Conservation (phyloP, 176 grass and related monocot species). For the Oropetium thomaeum region DNA sequence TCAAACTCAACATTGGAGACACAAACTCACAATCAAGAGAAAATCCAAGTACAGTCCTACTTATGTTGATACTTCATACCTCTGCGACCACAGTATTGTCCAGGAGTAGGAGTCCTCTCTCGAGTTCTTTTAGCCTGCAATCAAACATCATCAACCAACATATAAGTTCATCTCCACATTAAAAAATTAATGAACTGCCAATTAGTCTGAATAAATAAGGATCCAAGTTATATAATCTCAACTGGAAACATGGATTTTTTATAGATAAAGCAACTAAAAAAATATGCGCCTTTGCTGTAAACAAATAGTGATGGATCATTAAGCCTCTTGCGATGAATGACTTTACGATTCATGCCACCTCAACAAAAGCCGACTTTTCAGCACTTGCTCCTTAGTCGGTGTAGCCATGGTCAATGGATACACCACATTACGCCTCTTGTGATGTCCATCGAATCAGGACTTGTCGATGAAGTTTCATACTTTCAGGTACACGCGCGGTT, state of each 20-base stretch:
- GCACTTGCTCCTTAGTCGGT: slow-evolving; percentile 20
- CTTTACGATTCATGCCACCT: slow-evolving; percentile 39
- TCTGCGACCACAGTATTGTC: slow-evolving; percentile 73
- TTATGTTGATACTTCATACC: slow-evolving; percentile 54
- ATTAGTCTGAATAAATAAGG: not conserved
- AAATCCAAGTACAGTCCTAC: slow-evolving; percentile 1
- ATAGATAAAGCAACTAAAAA: slow-evolving; percentile 2
- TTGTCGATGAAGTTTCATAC: slow-evolving; percentile 31
- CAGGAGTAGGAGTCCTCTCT: slow-evolving; percentile 91
- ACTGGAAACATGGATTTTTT: not conserved
- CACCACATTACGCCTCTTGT: not conserved
- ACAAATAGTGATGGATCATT: slow-evolving; percentile 16
- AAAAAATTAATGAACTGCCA: not conserved
- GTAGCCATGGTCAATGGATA: slow-evolving; percentile 31
- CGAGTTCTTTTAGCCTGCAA: slow-evolving; percentile 87
- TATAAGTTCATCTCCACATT: not conserved
- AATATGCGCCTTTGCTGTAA: slow-evolving; percentile 6
- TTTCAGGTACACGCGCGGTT: not conserved
- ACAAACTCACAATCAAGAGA: not conserved
- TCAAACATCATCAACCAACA: slow-evolving; percentile 14
- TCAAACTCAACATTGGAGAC: not conserved
- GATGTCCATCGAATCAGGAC: slow-evolving; percentile 5
- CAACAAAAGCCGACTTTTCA: slow-evolving; percentile 40
- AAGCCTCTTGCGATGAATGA: slow-evolving; percentile 34
- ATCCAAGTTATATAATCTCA: slow-evolving; percentile 6